These are phyloP conservation scores for Scheffersomyces spartinae DNA, from an alignment of 805 yeast species.

Conservation along the genomic window DNA sequence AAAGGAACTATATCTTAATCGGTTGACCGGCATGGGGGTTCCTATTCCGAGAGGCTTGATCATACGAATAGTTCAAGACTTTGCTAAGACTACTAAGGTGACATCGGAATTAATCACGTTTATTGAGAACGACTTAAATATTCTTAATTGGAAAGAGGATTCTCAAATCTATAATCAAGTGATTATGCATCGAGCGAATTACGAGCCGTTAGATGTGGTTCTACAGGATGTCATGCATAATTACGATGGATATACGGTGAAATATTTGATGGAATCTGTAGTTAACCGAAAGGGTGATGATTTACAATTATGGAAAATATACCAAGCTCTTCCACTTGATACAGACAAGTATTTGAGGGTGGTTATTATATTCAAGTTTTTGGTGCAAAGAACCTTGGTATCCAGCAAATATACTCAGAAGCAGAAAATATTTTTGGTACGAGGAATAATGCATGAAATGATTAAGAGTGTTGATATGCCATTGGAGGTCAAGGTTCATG, in stretches of 20 bases:
- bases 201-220: not conserved
- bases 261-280: constrained; percentile 9
- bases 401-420: too few relatives aligned
- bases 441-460: too few relatives aligned
- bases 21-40: constrained; percentile 16
- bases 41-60: constrained; percentile 22
- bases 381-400: too few relatives aligned
- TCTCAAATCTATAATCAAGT: constrained; percentile 18
- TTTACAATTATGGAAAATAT: too few relatives aligned
- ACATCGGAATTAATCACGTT: constrained; percentile 17
- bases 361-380: too few relatives aligned
- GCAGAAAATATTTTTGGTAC: too few relatives aligned
- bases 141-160: constrained; percentile 17
- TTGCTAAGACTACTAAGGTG: constrained; percentile 15
- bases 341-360: too few relatives aligned
- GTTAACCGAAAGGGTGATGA: too few relatives aligned
- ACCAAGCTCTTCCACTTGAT: too few relatives aligned
- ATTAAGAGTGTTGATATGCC: too few relatives aligned
- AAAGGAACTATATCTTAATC: constrained; percentile 24
- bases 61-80: constrained; percentile 23
- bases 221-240: not conserved
- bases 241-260: constrained; percentile 6
- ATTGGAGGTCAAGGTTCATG: too few relatives aligned
- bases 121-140: constrained; percentile 21
- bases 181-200: constrained; percentile 6